Evolutionary conservation across 768 basidiomycete species (phyloP).

Genomic region (Collybia sordida): DNA sequence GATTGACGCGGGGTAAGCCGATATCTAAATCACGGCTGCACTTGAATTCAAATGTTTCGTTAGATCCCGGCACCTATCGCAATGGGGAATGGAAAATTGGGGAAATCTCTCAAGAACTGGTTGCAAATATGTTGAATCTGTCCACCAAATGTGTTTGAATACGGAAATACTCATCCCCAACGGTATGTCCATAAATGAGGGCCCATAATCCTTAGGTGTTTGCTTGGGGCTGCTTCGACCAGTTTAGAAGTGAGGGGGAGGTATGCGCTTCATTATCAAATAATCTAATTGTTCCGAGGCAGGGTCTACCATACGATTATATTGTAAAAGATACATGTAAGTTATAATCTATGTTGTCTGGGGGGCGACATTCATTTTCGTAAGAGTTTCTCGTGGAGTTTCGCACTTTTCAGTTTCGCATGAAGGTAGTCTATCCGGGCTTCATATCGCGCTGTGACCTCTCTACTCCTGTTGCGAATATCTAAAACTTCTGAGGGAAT

Average conservation of each 20-base stretch:
- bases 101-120: neutral
- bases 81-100: neutral
- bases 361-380: slow-evolving; percentile 19
- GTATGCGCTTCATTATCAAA: too few relatives aligned
- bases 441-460: slow-evolving; percentile 68
- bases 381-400: slow-evolving; percentile 54
- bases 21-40: neutral
- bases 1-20: slow-evolving; percentile 5
- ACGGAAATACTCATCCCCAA: too few relatives aligned
- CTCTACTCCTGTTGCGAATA: slow-evolving; percentile 61
- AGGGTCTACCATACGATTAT: too few relatives aligned
- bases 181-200: too few relatives aligned
- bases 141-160: too few relatives aligned
- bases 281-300: too few relatives aligned
- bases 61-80: neutral
- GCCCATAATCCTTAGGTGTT: too few relatives aligned
- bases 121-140: too few relatives aligned
- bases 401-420: slow-evolving; percentile 74
- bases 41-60: neutral
- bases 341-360: too few relatives aligned
- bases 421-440: slow-evolving; percentile 72
- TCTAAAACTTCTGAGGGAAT: slow-evolving; percentile 57
- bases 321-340: neutral
- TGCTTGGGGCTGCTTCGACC: too few relatives aligned
- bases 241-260: too few relatives aligned